Evolutionary conservation across 352 stramenopile genomes (phyloP).

Genomic region (Phytophthora syringae): DNA sequence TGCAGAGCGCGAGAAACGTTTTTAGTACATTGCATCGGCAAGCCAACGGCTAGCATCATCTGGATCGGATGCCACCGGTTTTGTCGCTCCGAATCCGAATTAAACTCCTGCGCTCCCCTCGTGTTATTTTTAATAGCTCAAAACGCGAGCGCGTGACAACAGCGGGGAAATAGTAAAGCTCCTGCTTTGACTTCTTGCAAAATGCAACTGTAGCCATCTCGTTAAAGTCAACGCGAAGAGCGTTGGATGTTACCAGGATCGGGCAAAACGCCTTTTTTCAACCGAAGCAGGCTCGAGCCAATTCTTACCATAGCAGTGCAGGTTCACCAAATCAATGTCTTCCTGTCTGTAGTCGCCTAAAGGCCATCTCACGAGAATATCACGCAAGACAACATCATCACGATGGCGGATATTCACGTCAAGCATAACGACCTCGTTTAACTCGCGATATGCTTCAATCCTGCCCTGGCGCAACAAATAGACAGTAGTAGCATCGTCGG

Average conservation of each 20-base stretch:
- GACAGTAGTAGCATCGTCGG: not conserved
- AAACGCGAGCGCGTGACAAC: not conserved
- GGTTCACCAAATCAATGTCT: not conserved
- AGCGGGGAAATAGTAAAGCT: slow-evolving; percentile 11
- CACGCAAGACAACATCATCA: not conserved
- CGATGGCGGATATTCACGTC: slow-evolving; percentile 7
- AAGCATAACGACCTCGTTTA: not conserved
- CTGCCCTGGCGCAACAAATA: not conserved
- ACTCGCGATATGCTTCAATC: not conserved
- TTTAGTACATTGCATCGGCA: slow-evolving; percentile 7
- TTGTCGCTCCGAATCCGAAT: not conserved
- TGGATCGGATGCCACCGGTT: not conserved
- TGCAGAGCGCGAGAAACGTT: slow-evolving; percentile 8
- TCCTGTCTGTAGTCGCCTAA: slow-evolving; percentile 1
- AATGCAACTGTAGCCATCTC: not conserved
- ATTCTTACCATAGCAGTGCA: not conserved
- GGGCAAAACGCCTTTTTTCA: slow-evolving; percentile 13
- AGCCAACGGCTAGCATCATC: not conserved
- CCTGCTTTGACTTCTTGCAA: not conserved
- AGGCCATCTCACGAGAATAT: slow-evolving; percentile 1
- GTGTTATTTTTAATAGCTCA: not conserved
- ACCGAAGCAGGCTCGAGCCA: not conserved
- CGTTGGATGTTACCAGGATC: slow-evolving; percentile 13
- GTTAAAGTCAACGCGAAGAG: slow-evolving; percentile 8
- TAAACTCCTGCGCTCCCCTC: not conserved